Evolutionary conservation across 2,329 filamentous ascomycete species (phyloP).

Genomic region (Macrophomina phaseolina): DNA sequence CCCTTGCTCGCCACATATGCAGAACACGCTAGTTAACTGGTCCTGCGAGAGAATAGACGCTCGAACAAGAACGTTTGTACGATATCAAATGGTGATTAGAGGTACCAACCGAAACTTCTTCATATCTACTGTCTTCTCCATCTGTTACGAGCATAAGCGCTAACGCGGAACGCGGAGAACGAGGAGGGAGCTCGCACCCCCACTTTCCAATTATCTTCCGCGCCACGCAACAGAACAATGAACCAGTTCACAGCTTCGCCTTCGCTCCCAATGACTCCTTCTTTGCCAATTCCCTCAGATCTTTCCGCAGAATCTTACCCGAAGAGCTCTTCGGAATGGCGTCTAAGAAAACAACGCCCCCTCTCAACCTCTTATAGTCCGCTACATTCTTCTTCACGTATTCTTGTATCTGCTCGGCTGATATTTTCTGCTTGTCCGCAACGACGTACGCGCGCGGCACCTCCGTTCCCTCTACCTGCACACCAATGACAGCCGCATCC

Average conservation of each 20-base stretch:
- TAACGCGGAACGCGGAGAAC: too few relatives aligned
- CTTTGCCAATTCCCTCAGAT: slow-evolving; percentile 42
- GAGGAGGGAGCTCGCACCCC: too few relatives aligned
- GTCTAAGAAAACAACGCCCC: slow-evolving; percentile 45
- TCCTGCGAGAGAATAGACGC: too few relatives aligned
- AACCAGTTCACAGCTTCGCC: slow-evolving; percentile 34
- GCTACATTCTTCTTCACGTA: slow-evolving; percentile 42
- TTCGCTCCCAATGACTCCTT: slow-evolving; percentile 37
- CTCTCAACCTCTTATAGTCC: slow-evolving; percentile 43
- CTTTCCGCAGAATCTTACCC: slow-evolving; percentile 47
- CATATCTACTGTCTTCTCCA: too few relatives aligned
- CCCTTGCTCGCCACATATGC: neutral
- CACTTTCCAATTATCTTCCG: too few relatives aligned
- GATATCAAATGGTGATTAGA: too few relatives aligned
- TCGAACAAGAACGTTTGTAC: too few relatives aligned
- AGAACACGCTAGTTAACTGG: neutral
- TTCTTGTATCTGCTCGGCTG: slow-evolving; percentile 38
- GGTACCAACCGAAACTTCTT: too few relatives aligned
- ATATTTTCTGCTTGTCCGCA: slow-evolving; percentile 40
- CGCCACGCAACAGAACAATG: too few relatives aligned
- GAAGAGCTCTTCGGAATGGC: slow-evolving; percentile 44
- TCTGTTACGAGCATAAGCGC: too few relatives aligned
- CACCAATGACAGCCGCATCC: slow-evolving; percentile 56
- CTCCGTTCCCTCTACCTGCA: slow-evolving; percentile 47
- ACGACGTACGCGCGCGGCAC: slow-evolving; percentile 52